Conservation (phyloP, 2,329 filamentous ascomycete species). For the Emmonsia crescens region DNA sequence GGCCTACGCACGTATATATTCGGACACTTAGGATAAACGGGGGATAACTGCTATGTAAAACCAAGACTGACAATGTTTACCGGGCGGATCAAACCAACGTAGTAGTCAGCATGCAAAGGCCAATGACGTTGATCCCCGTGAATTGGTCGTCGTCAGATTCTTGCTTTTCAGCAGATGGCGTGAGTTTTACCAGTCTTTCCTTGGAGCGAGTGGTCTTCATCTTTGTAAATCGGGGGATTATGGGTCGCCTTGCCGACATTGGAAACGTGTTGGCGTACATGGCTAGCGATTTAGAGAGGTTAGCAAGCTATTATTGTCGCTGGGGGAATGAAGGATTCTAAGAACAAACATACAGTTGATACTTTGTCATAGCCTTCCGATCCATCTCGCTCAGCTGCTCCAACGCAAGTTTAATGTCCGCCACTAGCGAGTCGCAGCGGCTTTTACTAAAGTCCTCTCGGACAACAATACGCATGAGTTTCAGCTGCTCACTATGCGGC, state of each 20-base stretch:
- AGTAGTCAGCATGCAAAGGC: not conserved
- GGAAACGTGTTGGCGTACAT: slow-evolving; percentile 47
- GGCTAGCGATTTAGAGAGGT: slow-evolving; percentile 19
- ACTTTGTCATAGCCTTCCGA: slow-evolving; percentile 55
- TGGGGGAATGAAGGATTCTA: not conserved
- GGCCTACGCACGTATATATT: not conserved
- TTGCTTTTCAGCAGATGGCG: slow-evolving; percentile 56
- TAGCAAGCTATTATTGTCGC: not conserved
- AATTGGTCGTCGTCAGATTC: not conserved
- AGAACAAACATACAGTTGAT: slow-evolving; percentile 50
- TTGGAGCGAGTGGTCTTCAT: slow-evolving; percentile 78
- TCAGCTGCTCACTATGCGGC: slow-evolving; percentile 68
- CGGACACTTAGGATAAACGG: not conserved
- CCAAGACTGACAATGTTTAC: not conserved
- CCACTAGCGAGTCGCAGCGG: slow-evolving; percentile 67
- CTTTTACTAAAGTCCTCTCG: slow-evolving; percentile 81
- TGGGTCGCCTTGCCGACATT: slow-evolving; percentile 44
- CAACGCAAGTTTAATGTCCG: slow-evolving; percentile 68
- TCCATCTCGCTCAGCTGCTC: slow-evolving; percentile 65
- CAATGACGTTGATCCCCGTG: not conserved
- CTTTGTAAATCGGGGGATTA: slow-evolving; percentile 44
- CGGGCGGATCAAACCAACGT: too few relatives aligned
- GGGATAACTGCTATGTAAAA: not conserved
- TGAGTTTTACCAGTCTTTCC: slow-evolving; percentile 88
- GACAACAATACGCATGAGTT: slow-evolving; percentile 87